Conservation (phyloP, 495 filamentous ascomycete genomes). For the Annulohypoxylon nitens region DNA sequence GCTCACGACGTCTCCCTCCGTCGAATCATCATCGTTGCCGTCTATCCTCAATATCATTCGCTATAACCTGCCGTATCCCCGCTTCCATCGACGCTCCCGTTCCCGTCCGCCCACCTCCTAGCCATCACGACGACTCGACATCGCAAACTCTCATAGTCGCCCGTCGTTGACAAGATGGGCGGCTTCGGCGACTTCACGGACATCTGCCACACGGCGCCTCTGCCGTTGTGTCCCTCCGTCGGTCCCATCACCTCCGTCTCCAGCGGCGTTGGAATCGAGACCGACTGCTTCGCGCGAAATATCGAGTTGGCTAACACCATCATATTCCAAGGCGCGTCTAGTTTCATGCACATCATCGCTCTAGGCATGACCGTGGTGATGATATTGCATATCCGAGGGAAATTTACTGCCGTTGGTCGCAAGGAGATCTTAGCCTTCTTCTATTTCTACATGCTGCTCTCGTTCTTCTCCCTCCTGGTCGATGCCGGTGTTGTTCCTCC, state of each 20-base stretch:
- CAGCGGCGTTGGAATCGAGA: conserved; percentile 81
- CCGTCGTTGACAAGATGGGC: conserved; percentile 69
- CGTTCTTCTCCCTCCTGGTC: conserved; percentile 87
- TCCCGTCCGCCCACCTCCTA: conserved; percentile 12
- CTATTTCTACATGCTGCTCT: conserved; percentile 93
- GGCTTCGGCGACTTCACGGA: conserved; percentile 85
- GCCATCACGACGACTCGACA: neutral
- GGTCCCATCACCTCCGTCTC: conserved; percentile 73
- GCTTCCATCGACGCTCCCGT: neutral
- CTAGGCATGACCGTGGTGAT: conserved; percentile 94
- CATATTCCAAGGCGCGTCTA: conserved; percentile 94
- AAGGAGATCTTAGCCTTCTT: conserved; percentile 99
- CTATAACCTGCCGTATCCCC: conserved; percentile 18
- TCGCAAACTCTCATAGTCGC: neutral
- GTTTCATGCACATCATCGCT: conserved; percentile 92
- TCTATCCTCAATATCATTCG: conserved; percentile 23
- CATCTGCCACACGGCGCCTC: conserved; percentile 85
- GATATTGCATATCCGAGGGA: conserved; percentile 95
- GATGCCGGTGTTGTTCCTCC: conserved; percentile 94
- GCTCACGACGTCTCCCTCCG: conserved; percentile 18
- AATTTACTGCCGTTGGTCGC: conserved; percentile 98
- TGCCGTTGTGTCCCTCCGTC: conserved; percentile 90
- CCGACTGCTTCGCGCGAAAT: conserved; percentile 92
- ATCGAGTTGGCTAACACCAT: conserved; percentile 98
- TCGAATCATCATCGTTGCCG: conserved; percentile 17